phyloP scores from a whole-genome alignment of 1,284 basidiomycete species.

The Moesziomyces parantarcticus region DNA sequence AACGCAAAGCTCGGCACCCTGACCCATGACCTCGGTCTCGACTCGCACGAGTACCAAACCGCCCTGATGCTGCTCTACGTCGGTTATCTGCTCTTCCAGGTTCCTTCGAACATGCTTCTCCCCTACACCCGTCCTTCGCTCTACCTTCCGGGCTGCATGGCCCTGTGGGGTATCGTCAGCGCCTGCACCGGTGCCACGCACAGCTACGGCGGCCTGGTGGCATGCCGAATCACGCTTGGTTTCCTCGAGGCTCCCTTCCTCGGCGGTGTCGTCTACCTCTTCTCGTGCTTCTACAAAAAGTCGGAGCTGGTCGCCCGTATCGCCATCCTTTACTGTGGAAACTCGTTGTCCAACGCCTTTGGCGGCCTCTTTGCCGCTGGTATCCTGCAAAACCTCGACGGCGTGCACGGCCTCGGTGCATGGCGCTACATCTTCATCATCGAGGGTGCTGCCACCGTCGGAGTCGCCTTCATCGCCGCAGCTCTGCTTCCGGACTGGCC shows the following conservation, averaged over 20 bases:
- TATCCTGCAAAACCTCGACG: slow-evolving; percentile 11
- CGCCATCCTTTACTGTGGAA: slow-evolving; percentile 70
- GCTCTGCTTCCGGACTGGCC: no score
- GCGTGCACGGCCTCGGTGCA: slow-evolving; percentile 13
- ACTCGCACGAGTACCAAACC: slow-evolving; percentile 20
- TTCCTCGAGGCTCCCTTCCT: slow-evolving; percentile 48
- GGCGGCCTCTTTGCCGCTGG: slow-evolving; percentile 23
- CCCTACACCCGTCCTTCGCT: slow-evolving; percentile 33
- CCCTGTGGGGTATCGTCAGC: slow-evolving; percentile 48
- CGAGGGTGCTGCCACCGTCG: slow-evolving; percentile 27
- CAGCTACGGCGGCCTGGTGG: not conserved
- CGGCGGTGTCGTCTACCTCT: slow-evolving; percentile 60
- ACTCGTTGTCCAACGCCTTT: slow-evolving; percentile 27
- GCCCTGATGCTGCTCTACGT: slow-evolving; percentile 36
- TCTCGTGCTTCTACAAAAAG: slow-evolving; percentile 68
- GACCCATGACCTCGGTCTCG: slow-evolving; percentile 27
- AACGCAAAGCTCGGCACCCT: slow-evolving; percentile 26
- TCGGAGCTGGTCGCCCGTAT: slow-evolving; percentile 69
- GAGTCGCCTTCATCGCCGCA: slow-evolving; percentile 14
- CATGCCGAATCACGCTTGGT: slow-evolving; percentile 29
- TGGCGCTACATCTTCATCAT: slow-evolving; percentile 46
- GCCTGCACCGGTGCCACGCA: slow-evolving; percentile 14
- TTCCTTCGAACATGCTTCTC: slow-evolving; percentile 47
- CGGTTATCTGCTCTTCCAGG: slow-evolving; percentile 32
- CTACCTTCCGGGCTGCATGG: slow-evolving; percentile 49